Base-by-base conservation (phyloP, 345 rosid species). In the Zanthoxylum bungeanum region DNA sequence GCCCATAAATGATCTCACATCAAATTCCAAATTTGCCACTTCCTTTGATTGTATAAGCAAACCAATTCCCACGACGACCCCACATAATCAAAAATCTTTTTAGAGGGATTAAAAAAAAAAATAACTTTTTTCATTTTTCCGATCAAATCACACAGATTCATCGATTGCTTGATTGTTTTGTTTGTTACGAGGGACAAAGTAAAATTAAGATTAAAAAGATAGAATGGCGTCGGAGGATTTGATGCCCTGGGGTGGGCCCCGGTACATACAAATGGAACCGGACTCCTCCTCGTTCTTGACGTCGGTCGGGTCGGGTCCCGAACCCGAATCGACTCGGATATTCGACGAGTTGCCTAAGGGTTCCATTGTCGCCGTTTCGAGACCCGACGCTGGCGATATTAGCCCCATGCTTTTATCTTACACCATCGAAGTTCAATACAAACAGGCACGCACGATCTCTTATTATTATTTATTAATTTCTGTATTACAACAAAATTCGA, bases 291-390 rank as follows among this genome's bases (percentile, higher is more conserved):
- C 98, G 8, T 81, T 93, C 16, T 71, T 83, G 40, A 79, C 83
- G 70, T 85, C 96, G 9, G 88, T 84, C 68, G 79, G 82, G 24
- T 86, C 78, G 30, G 86, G 76, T 42, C 70, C 86, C 9, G 60
- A 85, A 5, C 84, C 86, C 36, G 98, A 89, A 75, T 60, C 85
- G 17, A 52, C 86, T 74, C 84, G 91, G 74, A 82, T 95, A 44
- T 95, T 95, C 76, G 96, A 95, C 33, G 97, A 93, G 82, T 84
- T 95, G 68, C 99, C 98, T 0, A 79, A 77, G 76, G 96, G 92
- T 5, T 70, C 74, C 40, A 93, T 93, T 73, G 84, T 89, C 49
- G 86, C 90, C 36, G 97, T 91, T 60, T 91, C 97, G 16, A 73
- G 98, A 33, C 98, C 98, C 56, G 99, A 95, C 66, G 89, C 94